phyloP scores from a whole-genome alignment of 169 alveolate species.

The Eimeria brunetti region DNA sequence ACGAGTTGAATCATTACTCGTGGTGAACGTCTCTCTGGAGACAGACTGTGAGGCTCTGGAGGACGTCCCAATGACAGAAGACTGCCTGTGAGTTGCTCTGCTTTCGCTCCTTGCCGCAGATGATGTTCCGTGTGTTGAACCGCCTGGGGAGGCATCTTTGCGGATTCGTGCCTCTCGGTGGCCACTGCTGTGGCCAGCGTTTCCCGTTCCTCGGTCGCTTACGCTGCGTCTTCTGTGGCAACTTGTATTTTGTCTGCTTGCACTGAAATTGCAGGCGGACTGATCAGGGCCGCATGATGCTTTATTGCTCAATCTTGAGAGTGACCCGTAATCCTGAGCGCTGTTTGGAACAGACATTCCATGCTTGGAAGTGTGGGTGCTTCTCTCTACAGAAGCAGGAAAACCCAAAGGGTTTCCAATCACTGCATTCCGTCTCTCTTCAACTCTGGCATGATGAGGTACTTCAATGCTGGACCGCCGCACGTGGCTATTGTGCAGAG shows the following conservation, averaged over 20 bases:
- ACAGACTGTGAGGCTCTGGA: background rate
- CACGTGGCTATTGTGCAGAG: background rate
- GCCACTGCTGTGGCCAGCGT: background rate
- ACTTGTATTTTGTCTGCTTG: background rate
- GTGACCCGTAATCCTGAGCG: background rate
- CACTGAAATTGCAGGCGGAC: background rate
- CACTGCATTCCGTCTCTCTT: conserved; percentile 40
- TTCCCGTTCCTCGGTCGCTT: background rate
- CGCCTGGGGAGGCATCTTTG: background rate
- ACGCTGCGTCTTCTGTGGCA: conserved; percentile 12
- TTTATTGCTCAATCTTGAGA: background rate
- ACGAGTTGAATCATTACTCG: background rate
- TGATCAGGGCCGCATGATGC: conserved; percentile 21
- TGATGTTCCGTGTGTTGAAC: background rate
- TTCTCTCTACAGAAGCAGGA: background rate
- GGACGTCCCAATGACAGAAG: background rate
- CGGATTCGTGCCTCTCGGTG: background rate
- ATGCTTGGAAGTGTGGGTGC: background rate
- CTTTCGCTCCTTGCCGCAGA: background rate
- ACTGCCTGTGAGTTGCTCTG: background rate
- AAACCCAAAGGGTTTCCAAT: background rate
- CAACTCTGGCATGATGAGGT: background rate
- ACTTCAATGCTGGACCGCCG: conserved; percentile 40
- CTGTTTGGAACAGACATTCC: background rate
- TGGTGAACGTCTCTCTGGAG: conserved; percentile 1